Percentiles rank a stretch among this genome's conserved stretches.
Evolutionary conservation across 2,329 filamentous ascomycete species (phyloP).

Genomic region (Claviceps sorghi): DNA sequence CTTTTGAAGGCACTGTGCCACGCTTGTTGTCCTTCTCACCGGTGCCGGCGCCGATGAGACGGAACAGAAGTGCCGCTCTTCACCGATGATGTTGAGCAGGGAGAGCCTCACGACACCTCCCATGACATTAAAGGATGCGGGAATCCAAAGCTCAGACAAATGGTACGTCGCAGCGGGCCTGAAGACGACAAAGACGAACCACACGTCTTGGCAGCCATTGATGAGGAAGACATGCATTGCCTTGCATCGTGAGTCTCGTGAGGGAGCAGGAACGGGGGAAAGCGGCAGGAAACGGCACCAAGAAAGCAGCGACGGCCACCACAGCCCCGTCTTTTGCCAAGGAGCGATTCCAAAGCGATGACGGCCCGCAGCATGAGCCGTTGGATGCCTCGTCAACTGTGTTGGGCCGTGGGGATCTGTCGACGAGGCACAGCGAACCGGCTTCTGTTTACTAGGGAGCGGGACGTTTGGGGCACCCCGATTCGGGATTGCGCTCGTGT

Average conservation of each 20-base stretch:
- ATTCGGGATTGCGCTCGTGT: background rate
- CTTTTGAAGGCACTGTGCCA: no score
- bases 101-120: no score
- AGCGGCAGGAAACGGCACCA: background rate
- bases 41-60: background rate
- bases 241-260: background rate
- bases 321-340: background rate
- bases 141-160: background rate
- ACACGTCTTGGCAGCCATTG: background rate
- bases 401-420: background rate
- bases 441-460: background rate
- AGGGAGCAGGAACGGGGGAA: background rate
- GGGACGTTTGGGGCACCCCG: no score
- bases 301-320: background rate
- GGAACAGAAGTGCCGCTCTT: background rate
- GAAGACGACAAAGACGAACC: background rate
- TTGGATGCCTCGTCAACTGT: background rate
- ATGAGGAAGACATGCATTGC: background rate
- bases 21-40: background rate
- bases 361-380: constrained; percentile 3
- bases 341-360: constrained; percentile 3
- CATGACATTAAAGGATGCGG: no score
- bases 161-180: background rate
- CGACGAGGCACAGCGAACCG: background rate
- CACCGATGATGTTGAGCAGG: no score